Base-by-base conservation (phyloP, 2,329 filamentous ascomycete species). In the Fusarium pilosicola region DNA sequence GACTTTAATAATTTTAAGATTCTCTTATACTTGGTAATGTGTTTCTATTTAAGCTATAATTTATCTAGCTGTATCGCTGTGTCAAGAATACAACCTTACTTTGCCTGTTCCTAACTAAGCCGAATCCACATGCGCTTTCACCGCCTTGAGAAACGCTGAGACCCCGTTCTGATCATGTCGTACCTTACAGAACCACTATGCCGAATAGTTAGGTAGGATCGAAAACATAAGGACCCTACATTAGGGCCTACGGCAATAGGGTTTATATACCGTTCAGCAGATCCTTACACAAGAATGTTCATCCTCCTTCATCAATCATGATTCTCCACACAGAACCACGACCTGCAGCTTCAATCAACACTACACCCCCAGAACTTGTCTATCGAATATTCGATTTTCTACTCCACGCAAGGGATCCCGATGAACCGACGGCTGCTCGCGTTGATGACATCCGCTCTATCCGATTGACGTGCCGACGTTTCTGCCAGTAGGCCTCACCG, bases 11-110 rank as follows among this genome's bases (percentile, higher is more conserved):
- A 1, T 36, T 18, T 18, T 36, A 0, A 10, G 8, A 36, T 18
- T 0, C 34, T 6, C 34, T 36, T 18, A 34, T 9, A 0, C 14
- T 34, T 34, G 1, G 14, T 34, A 34, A 34, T 34, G 32, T 1
- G 4, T 36, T 36, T 36, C 34, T 36, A 18, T 36, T 10, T 6
- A 18, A 18, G 17, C 1, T 10, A 2, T 1, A 36, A 10, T 36
- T 36, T 18, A 36, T 36, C 15, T 36, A 36, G 34, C 34, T 10
- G 1, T 10, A 4, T 36, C 34, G 34, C 17, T 18, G 17, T 36
- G 15, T 36, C 34, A 36, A 18, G 34, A 36, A 36, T 36, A 36
- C 34, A 36, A 18, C 34, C 34, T 36, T 18, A 2, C 34, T 0
- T 36, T 18, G 0, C 15, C 45, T 22, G 0, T 22, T 48, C 26